Base-by-base conservation (phyloP, 306 rosid genomes). In the Prunus salicina region DNA sequence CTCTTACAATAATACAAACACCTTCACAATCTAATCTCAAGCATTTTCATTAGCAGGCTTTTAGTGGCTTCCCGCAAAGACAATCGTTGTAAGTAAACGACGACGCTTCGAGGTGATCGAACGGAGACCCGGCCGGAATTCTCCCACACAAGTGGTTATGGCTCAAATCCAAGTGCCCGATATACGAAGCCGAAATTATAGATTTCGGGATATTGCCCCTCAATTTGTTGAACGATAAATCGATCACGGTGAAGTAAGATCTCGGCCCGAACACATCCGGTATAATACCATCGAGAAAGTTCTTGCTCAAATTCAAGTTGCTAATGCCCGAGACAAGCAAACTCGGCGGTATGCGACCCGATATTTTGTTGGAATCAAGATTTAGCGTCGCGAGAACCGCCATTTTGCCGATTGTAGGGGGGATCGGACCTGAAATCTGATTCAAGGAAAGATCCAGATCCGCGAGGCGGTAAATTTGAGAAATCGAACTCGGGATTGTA, bases 121-220 rank as follows among this genome's bases (percentile, higher is more conserved):
- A 96, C 12, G 99, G 99, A 0, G 96, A 76, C 1, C 99, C 99
- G 2, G 49, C 38, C 8, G 99, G 99, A 56, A 96, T 92, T 43
- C 52, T 69, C 3, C 99, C 99, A 70, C 99, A 96, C 0, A 96
- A 81, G 53, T 88, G 97, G 82, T 96, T 96, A 52, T 96, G 91
- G 81, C 99, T 96, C 84, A 96, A 87, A 81, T 96, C 99, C 88
- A 96, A 69, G 69, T 96, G 99, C 0, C 99, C 99, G 50, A 96
- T 76, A 53, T 61, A 96, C 2, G 97, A 82, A 22, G 98, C 96
- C 4, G 47, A 49, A 9, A 87, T 51, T 6, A 96, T 78, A 0
- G 99, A 85, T 38, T 77, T 81, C 0, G 99, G 99, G 6, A 96
- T 88, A 18, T 73, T 0, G 3, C 99, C 99, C 27, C 71, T 83